phyloP scores from a whole-genome alignment of 148 eudicot genomes.

The Persicaria maculosa region DNA sequence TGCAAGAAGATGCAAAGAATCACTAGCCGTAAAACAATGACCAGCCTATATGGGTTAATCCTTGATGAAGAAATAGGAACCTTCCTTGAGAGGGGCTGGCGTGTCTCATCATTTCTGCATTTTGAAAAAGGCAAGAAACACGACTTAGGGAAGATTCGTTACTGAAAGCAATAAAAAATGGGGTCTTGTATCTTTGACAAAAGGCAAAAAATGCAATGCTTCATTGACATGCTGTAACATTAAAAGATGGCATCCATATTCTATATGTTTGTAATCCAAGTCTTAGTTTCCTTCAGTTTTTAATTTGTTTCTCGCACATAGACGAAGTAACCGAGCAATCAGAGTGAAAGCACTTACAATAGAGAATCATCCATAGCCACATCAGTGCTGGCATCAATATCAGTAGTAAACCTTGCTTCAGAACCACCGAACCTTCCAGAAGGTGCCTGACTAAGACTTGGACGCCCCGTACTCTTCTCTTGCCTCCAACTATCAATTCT shows the following conservation, averaged over 20 bases:
- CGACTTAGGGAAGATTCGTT: not conserved
- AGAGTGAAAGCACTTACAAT: slow-evolving; percentile 30
- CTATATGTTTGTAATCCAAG: not conserved
- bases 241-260: not conserved
- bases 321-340: not conserved
- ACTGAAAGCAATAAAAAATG: slow-evolving; percentile 4
- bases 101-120: slow-evolving; percentile 89
- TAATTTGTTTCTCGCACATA: not conserved
- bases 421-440: slow-evolving; percentile 30
- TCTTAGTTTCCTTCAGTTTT: not conserved
- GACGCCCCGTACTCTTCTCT: slow-evolving; percentile 34
- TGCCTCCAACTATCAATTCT: slow-evolving; percentile 45
- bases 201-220: not conserved
- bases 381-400: slow-evolving; percentile 43
- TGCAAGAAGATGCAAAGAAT: slow-evolving; percentile 79
- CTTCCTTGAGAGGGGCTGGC: slow-evolving; percentile 91
- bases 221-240: not conserved
- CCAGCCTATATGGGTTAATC: slow-evolving; percentile 93
- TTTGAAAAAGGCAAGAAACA: not conserved
- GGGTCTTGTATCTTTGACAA: not conserved
- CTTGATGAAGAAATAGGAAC: slow-evolving; percentile 84
- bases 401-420: slow-evolving; percentile 26
- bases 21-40: slow-evolving; percentile 75
- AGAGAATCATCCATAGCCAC: slow-evolving; percentile 36
- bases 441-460: slow-evolving; percentile 44